Percentiles rank a stretch among this genome's conserved stretches.
phyloP scores from a whole-genome alignment of 2,329 filamentous ascomycete genomes.

The Eutypa lata region DNA sequence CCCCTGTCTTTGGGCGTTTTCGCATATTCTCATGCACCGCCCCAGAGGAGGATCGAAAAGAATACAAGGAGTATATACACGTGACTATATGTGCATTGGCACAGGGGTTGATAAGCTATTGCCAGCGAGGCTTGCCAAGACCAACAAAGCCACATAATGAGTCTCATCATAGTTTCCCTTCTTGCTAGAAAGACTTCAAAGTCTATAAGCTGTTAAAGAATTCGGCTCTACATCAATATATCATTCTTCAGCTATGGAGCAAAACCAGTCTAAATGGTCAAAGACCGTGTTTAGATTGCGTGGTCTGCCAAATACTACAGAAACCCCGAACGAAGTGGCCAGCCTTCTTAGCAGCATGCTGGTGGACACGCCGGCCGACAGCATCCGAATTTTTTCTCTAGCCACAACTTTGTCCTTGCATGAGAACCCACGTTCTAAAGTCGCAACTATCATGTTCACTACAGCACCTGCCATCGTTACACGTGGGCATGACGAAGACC shows the following conservation, averaged over 20 bases:
- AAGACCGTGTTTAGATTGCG: slow-evolving; percentile 8
- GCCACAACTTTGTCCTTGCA: slow-evolving; percentile 8
- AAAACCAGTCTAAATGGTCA: not conserved
- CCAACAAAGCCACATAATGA: not conserved
- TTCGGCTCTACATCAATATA: not conserved
- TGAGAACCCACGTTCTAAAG: slow-evolving; percentile 8
- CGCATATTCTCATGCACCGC: not conserved
- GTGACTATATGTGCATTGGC: not conserved
- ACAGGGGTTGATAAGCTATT: no score
- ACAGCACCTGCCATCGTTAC: slow-evolving; percentile 6
- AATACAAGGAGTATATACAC: not conserved
- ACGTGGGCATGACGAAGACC: not conserved
- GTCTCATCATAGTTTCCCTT: not conserved
- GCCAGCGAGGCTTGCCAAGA: not conserved
- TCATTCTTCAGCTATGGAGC: not conserved
- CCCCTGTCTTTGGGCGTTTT: no score
- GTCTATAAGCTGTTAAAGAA: not conserved
- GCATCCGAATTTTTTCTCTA: slow-evolving; percentile 15
- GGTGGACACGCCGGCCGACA: slow-evolving; percentile 5
- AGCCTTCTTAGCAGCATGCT: slow-evolving; percentile 4
- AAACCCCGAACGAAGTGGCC: slow-evolving; percentile 3
- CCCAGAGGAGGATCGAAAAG: not conserved
- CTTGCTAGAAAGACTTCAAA: not conserved
- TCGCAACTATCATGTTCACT: slow-evolving; percentile 16
- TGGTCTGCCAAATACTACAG: slow-evolving; percentile 1